A percentile compares a stretch with the other conserved stretches of the same genome.
These are phyloP conservation scores for Leccinum imitatum DNA, from an alignment of 768 basidiomycete species.

Conservation along the genomic window DNA sequence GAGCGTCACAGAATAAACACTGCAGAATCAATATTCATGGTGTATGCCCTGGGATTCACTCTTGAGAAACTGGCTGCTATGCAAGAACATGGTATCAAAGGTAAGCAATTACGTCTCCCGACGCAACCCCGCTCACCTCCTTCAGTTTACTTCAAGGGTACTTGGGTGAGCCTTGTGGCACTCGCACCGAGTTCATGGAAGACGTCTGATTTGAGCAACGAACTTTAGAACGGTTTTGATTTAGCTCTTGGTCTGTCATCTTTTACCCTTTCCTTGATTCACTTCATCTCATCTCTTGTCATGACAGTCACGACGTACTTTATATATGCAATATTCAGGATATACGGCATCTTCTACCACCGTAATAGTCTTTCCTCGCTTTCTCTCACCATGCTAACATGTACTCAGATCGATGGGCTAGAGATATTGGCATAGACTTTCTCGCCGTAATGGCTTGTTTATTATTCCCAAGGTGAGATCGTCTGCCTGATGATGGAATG, in stretches of 20 bases:
- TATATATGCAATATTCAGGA: constrained; percentile 71
- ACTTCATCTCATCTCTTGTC: constrained; percentile 4
- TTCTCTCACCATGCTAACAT: constrained; percentile 2
- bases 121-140: constrained; percentile 7
- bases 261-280: not conserved
- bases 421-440: constrained; percentile 71
- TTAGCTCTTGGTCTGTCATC: constrained; percentile 70
- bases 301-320: constrained; percentile 70
- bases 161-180: constrained; percentile 56
- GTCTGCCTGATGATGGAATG: not conserved
- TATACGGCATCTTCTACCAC: constrained; percentile 70
- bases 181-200: constrained; percentile 9
- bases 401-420: constrained; percentile 59
- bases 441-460: constrained; percentile 88
- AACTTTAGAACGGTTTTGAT: constrained; percentile 83
- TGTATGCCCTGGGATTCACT: constrained; percentile 77
- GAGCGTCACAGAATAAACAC: constrained; percentile 59
- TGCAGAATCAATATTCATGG: constrained; percentile 75
- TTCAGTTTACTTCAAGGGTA: constrained; percentile 79
- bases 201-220: constrained; percentile 15
- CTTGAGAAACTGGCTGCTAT: constrained; percentile 92
- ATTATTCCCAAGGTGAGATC: constrained; percentile 78
- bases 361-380: constrained; percentile 36
- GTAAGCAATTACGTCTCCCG: constrained; percentile 35
- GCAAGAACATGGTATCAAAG: constrained; percentile 93